Evolutionary conservation across 805 yeast species (phyloP).

Genomic region (Metschnikowia anglica): DNA sequence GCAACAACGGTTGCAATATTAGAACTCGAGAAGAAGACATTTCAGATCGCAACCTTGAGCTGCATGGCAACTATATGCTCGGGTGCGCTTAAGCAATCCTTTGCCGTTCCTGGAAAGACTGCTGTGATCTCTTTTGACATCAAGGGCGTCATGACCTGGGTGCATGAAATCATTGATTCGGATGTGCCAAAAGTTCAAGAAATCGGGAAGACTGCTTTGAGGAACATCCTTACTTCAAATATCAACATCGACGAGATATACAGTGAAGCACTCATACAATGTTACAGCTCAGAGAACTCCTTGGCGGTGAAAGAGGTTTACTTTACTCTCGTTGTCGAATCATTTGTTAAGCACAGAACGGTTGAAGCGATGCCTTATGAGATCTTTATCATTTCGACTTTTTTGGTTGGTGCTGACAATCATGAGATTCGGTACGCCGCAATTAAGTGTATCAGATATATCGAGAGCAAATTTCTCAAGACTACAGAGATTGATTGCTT

Average conservation of each 20-base stretch:
- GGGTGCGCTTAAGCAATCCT: conserved; percentile 60
- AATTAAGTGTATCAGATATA: conserved; percentile 60
- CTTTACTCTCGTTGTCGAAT: conserved; percentile 67
- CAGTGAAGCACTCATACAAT: conserved; percentile 64
- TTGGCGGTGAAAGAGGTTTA: conserved; percentile 62
- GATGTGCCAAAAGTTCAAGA: conserved; percentile 56
- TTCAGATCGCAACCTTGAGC: conserved; percentile 70
- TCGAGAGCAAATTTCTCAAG: conserved; percentile 52
- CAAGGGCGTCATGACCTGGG: conserved; percentile 70
- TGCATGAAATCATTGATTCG: conserved; percentile 65
- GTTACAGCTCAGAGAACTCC: conserved; percentile 57
- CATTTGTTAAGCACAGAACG: conserved; percentile 35
- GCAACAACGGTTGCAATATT: conserved; percentile 67
- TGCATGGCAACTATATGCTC: conserved; percentile 82
- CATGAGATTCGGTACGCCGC: conserved; percentile 70
- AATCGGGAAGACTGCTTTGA: conserved; percentile 69
- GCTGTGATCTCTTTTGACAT: conserved; percentile 70
- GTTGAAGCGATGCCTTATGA: conserved; percentile 52
- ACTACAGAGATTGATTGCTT: conserved; percentile 55
- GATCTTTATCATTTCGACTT: conserved; percentile 69
- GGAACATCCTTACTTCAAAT: conserved; percentile 64
- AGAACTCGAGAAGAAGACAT: conserved; percentile 71
- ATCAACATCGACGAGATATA: conserved; percentile 51
- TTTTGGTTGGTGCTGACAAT: conserved; percentile 74
- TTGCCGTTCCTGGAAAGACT: conserved; percentile 46